These are phyloP conservation scores for Zygnema cylindricum DNA, from an alignment of 139 green algal genomes.

Conservation along the genomic window DNA sequence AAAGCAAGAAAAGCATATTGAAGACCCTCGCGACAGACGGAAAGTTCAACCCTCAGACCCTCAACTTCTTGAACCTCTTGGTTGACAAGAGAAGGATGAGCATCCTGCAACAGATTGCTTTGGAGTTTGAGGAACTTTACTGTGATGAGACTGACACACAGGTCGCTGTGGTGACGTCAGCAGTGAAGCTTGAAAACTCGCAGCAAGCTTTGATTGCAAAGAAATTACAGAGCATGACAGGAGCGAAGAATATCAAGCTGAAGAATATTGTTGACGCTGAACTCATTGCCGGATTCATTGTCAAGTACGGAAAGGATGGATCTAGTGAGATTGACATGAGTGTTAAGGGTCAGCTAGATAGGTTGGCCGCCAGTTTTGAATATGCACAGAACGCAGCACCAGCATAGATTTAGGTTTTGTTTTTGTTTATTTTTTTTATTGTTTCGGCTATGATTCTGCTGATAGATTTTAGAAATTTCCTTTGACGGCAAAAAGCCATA, in stretches of 20 bases:
- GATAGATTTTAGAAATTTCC: too few relatives aligned
- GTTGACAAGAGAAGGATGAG: slow-evolving; percentile 87
- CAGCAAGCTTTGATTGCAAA: slow-evolving; percentile 99
- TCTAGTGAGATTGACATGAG: slow-evolving; percentile 95
- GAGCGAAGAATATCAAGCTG: slow-evolving; percentile 99
- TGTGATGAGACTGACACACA: slow-evolving; percentile 95
- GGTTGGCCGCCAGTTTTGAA: slow-evolving; percentile 67
- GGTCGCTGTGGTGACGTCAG: slow-evolving; percentile 90
- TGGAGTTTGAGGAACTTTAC: slow-evolving; percentile 93
- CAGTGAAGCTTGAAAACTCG: slow-evolving; percentile 97
- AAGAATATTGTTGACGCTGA: slow-evolving; percentile 92
- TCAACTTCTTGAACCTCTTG: slow-evolving; percentile 96
- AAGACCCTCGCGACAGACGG: slow-evolving; percentile 83
- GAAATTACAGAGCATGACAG: slow-evolving; percentile 98
- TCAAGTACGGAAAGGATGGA: slow-evolving; percentile 86
- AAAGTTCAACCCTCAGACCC: slow-evolving; percentile 81
- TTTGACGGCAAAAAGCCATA: too few relatives aligned
- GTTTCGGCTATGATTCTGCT: too few relatives aligned
- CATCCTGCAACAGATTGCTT: slow-evolving; percentile 83
- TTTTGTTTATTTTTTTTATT: too few relatives aligned
- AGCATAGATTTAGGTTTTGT: too few relatives aligned
- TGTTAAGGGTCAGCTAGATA: slow-evolving; percentile 89
- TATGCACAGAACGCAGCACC: too few relatives aligned
- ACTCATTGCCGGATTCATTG: slow-evolving; percentile 95
- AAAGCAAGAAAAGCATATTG: slow-evolving; percentile 92